phyloP scores from a whole-genome alignment of 2,329 filamentous ascomycete species.

The Sordariomycetes sp. region DNA sequence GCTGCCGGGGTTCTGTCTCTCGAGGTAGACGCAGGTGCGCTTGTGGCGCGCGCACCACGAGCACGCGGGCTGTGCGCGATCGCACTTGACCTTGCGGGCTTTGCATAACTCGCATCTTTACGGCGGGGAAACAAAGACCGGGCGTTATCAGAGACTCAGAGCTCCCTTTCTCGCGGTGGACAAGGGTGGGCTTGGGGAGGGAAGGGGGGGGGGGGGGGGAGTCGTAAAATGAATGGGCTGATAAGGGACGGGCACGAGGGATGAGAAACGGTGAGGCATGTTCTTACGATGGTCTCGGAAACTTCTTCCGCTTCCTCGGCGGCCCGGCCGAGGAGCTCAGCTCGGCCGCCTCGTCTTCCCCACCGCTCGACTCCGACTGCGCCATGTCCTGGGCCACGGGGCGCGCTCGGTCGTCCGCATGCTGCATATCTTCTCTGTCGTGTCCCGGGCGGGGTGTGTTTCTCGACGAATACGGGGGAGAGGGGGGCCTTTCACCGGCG shows the following conservation, averaged over 20 bases:
- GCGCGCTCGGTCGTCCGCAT: background rate
- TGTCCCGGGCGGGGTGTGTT: background rate
- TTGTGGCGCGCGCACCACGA: slow-evolving; percentile 59
- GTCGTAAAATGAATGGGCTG: background rate
- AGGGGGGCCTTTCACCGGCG: too few species aligned
- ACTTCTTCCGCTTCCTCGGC: slow-evolving; percentile 21
- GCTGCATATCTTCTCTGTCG: background rate
- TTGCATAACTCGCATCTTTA: slow-evolving; percentile 29
- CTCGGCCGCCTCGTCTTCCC: slow-evolving; percentile 16
- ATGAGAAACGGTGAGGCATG: background rate
- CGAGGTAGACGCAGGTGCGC: slow-evolving; percentile 54
- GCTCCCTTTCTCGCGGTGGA: background rate
- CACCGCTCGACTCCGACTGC: slow-evolving; percentile 17
- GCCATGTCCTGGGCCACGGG: slow-evolving; percentile 1
- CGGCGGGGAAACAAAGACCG: background rate
- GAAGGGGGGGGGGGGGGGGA: background rate
- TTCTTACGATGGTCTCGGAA: slow-evolving; percentile 28
- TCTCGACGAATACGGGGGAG: background rate
- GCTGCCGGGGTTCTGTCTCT: slow-evolving; percentile 56
- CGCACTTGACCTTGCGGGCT: slow-evolving; percentile 30
- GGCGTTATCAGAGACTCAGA: background rate
- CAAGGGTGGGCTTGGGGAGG: background rate
- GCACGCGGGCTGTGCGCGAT: slow-evolving; percentile 46
- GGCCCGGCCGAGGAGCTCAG: slow-evolving; percentile 9
- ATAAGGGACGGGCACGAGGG: background rate